Conservation (phyloP, 2,329 filamentous ascomycete species). For the Torrubiella hemipterigena region DNA sequence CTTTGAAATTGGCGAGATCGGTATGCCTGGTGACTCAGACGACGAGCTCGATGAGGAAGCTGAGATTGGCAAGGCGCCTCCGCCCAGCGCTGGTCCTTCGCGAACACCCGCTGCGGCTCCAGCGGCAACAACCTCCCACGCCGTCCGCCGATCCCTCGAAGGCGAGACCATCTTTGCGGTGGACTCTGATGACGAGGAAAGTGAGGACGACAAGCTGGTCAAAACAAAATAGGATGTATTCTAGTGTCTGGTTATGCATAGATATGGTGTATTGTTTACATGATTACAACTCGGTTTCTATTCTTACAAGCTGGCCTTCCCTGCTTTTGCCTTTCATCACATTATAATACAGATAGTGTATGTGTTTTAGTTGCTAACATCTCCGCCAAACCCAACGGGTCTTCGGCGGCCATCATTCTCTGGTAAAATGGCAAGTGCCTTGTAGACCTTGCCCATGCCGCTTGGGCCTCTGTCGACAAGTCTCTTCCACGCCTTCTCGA, state of each 20-base stretch:
- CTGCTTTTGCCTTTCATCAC: too few relatives aligned
- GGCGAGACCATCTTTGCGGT: conserved; percentile 95
- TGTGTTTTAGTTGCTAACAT: conserved; percentile 21
- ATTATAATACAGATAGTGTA: not conserved
- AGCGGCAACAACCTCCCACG: conserved; percentile 9
- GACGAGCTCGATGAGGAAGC: conserved; percentile 41
- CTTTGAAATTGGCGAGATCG: conserved; percentile 91
- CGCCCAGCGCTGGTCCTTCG: not conserved
- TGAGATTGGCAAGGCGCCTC: conserved; percentile 1
- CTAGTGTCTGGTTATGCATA: too few relatives aligned
- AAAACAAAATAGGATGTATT: conserved; percentile 27
- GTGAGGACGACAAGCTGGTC: conserved; percentile 43
- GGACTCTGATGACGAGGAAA: conserved; percentile 60
- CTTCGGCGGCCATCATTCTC: conserved; percentile 61
- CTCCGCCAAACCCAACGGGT: conserved; percentile 87
- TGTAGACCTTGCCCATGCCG: conserved; percentile 88
- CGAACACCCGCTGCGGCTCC: conserved; percentile 3
- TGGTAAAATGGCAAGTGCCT: conserved; percentile 81
- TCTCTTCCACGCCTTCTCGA: conserved; percentile 67
- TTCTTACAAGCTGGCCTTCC: not conserved
- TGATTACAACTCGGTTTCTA: conserved; percentile 1
- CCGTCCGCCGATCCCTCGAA: conserved; percentile 48
- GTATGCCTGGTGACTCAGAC: conserved; percentile 55
- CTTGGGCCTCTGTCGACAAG: conserved; percentile 71
- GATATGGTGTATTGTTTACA: conserved; percentile 1